Percentiles rank a stretch among this genome's conserved stretches.
These are phyloP conservation scores for Gracilaria domingensis DNA, from an alignment of 23 red algal genomes.

Conservation along the genomic window DNA sequence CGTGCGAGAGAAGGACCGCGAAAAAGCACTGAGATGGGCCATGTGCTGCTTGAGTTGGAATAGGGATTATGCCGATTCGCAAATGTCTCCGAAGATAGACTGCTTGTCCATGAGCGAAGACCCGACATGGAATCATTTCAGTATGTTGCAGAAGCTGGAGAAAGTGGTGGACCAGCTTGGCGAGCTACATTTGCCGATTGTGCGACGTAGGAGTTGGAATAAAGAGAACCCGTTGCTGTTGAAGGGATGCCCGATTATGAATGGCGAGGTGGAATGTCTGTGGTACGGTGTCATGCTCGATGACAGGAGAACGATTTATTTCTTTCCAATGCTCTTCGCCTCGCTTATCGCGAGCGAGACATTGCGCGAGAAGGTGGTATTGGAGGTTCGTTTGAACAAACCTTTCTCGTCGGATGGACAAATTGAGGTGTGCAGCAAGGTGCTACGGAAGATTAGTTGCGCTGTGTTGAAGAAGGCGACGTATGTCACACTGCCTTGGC, in stretches of 20 bases:
- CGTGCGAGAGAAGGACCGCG: background rate
- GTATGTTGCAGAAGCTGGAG: background rate
- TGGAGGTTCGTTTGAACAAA: background rate
- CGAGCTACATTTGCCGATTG: constrained; percentile 8
- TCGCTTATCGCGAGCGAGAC: too few species aligned
- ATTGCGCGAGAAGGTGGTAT: background rate
- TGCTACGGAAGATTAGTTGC: background rate
- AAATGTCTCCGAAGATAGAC: background rate
- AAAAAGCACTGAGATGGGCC: background rate
- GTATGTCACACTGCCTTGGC: background rate
- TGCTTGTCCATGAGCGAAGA: background rate
- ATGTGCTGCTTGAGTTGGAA: background rate
- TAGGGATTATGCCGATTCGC: background rate
- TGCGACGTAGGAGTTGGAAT: constrained; percentile 17
- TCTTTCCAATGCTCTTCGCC: background rate
- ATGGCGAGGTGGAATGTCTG: background rate
- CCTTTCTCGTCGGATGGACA: background rate
- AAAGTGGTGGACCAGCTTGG: background rate
- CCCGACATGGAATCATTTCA: background rate
- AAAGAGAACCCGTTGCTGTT: constrained; percentile 16
- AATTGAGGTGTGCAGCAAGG: background rate
- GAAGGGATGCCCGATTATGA: background rate
- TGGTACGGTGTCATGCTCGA: background rate
- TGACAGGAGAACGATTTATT: background rate
- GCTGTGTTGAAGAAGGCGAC: background rate